phyloP scores from a whole-genome alignment of 1,284 basidiomycete genomes.

The Earliella scabrosa region DNA sequence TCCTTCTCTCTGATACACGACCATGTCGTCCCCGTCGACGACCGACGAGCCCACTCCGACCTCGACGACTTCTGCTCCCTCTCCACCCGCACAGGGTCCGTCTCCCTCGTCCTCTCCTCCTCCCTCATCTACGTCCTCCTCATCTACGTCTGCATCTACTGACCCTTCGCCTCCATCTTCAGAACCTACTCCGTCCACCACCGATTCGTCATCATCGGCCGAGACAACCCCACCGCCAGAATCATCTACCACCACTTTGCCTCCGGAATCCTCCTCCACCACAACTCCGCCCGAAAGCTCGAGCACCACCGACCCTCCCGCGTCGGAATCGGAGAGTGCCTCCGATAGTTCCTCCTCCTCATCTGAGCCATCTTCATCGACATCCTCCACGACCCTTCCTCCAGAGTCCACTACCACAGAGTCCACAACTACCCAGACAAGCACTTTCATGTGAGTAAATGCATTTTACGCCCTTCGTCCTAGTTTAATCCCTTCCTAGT shows the following conservation, averaged over 20 bases:
- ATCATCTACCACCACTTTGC: too few species aligned
- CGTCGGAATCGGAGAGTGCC: too few species aligned
- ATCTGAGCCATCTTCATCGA: constrained; percentile 11
- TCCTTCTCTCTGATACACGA: constrained; percentile 3
- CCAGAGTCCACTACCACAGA: not conserved
- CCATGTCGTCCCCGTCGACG: constrained; percentile 15
- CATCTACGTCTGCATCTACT: constrained; percentile 12
- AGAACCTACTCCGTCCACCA: constrained; percentile 2
- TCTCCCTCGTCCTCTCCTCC: constrained; percentile 17
- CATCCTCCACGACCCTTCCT: constrained; percentile 14
- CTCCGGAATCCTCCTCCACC: too few species aligned
- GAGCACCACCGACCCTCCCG: too few species aligned
- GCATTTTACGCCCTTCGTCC: not conserved
- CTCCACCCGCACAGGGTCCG: constrained; percentile 17
- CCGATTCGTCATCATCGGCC: too few species aligned
- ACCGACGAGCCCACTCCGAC: constrained; percentile 12
- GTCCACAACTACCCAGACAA: constrained; percentile 13
- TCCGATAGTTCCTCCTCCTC: constrained; percentile 10
- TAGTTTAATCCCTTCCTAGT: constrained; percentile 17
- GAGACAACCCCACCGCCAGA: too few species aligned
- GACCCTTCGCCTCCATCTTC: constrained; percentile 8
- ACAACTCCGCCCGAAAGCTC: too few species aligned
- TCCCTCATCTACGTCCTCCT: constrained; percentile 12
- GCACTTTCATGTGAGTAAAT: constrained; percentile 23
- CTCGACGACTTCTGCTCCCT: not conserved